Base-by-base conservation (phyloP, 148 eudicot species). In the Rhododendron molle region DNA sequence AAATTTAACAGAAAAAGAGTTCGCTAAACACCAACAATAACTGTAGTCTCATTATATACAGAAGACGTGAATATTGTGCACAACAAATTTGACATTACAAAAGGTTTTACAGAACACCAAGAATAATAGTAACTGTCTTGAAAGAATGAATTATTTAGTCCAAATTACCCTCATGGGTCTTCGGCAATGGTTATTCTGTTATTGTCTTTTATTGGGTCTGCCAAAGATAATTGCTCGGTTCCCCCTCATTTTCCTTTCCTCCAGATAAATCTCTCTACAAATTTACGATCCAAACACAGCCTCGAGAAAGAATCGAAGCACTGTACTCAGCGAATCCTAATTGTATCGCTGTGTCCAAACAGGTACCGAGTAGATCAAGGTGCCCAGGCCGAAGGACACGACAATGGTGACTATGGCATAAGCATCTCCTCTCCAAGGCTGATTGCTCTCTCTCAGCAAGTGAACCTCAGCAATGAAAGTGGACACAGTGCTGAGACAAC, bases 401-500 rank as follows among this genome's bases (percentile, higher is more conserved):
- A 83, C 40, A 30, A 93, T 84, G 7, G 99, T 95, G 43, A 89
- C 49, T 20, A 82, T 30, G 71, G 95, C 99, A 89, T 96, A 96
- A 15, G 83, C 94, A 73, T 95, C 91, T 18, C 98, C 97, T 87
- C 96, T 92, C 98, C 96, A 94, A 0, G 96, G 91, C 3, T 87
- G 89, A 46, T 79, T 85, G 86, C 95, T 94, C 85, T 84, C 88
- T 84, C 93, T 90, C 94, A 96, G 92, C 3, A 91, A 93, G 83
- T 93, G 89, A 72, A 90, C 92, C 86, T 97, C 99, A 4, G 95
- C 98, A 85, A 97, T 89, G 88, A 95, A 95, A 10, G 99, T 97
- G 18, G 98, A 97, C 32, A 97, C 99, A 13, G 99, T 95, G 89
- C 99, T 95, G 80, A 97, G 90, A 82, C 95, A 94, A 30, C 99